Conservation (phyloP, 768 basidiomycete genomes). For the Termitomyces sp. region DNA sequence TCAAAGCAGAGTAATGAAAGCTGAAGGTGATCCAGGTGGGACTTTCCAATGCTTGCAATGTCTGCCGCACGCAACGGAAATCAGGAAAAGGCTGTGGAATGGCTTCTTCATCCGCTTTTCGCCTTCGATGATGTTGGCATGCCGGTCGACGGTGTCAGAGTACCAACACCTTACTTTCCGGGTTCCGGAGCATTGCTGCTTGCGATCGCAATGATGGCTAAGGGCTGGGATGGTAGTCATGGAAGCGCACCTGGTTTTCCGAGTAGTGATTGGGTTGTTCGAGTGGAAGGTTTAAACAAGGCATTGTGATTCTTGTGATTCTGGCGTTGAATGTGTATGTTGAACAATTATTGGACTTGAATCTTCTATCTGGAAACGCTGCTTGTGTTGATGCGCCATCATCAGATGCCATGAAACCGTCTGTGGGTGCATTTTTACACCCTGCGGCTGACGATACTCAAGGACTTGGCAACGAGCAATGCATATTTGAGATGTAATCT, state of each 20-base stretch:
- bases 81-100: constrained; percentile 43
- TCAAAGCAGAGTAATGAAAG: background rate
- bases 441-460: background rate
- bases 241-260: constrained; percentile 24
- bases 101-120: constrained; percentile 49
- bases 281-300: constrained; percentile 15
- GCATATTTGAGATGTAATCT: background rate
- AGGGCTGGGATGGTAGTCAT: constrained; percentile 43
- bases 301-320: constrained; percentile 13
- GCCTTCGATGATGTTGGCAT: constrained; percentile 56
- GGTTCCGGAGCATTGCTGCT: constrained; percentile 47
- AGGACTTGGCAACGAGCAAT: background rate
- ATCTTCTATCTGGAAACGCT: background rate
- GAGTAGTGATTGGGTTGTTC: constrained; percentile 21
- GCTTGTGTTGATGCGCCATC: background rate
- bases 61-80: constrained; percentile 51
- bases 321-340: too few relatives aligned
- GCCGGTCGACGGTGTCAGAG: constrained; percentile 49
- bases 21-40: constrained; percentile 32
- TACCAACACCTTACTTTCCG: constrained; percentile 57
- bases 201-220: constrained; percentile 52
- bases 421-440: background rate
- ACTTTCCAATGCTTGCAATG: constrained; percentile 61
- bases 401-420: background rate
- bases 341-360: background rate